phyloP scores from a whole-genome alignment of 2,329 filamentous ascomycete genomes.

The Arthrinium puccinioides region DNA sequence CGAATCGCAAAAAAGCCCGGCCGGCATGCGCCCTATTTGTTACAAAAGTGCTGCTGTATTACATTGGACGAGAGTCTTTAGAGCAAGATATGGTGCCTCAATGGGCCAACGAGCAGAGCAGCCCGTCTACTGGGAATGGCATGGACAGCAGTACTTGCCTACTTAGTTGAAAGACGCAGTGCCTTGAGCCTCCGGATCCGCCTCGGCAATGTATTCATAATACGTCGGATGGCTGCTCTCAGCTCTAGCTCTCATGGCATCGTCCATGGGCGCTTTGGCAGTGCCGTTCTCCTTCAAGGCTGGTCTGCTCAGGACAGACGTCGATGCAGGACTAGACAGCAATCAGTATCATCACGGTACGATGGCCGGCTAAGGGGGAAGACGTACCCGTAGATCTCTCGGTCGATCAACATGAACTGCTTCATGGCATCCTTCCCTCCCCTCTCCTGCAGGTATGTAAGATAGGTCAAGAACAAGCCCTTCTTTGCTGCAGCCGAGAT shows the following conservation, averaged over 20 bases:
- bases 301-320: conserved; percentile 30
- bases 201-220: conserved; percentile 44
- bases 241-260: conserved; percentile 40
- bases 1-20: too few relatives aligned
- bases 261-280: conserved; percentile 39
- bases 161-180: conserved; percentile 43
- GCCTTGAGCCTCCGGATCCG: conserved; percentile 38
- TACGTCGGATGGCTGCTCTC: conserved; percentile 44
- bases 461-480: conserved; percentile 70
- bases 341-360: background rate
- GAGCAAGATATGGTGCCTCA: too few relatives aligned
- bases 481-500: conserved; percentile 62
- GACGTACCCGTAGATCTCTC: conserved; percentile 78
- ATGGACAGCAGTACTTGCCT: too few relatives aligned
- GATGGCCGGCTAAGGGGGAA: background rate
- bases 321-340: conserved; percentile 34
- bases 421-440: conserved; percentile 80
- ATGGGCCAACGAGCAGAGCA: too few relatives aligned
- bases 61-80: too few relatives aligned
- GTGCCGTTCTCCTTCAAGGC: conserved; percentile 39
- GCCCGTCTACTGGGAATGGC: too few relatives aligned
- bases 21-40: too few relatives aligned
- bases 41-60: too few relatives aligned
- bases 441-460: conserved; percentile 75
- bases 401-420: conserved; percentile 76